A percentile compares a stretch with the other conserved stretches of the same genome.
These are phyloP conservation scores for Furcasterigmium sp. DNA, from an alignment of 2,329 filamentous ascomycete species.

Conservation along the genomic window DNA sequence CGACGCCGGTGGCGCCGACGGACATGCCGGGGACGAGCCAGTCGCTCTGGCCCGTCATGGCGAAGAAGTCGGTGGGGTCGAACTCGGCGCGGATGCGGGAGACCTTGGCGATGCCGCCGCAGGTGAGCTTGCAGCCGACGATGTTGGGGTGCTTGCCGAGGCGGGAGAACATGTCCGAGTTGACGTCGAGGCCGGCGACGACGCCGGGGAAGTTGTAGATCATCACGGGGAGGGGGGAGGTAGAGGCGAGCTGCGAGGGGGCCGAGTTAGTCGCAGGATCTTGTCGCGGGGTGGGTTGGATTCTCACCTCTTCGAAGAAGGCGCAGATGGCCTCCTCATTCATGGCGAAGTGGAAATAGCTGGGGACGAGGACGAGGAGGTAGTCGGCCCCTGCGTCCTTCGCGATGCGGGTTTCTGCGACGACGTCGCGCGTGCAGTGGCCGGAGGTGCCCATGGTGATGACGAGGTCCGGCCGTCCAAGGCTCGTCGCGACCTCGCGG, in stretches of 20 bases:
- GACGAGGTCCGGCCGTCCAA: slow-evolving; percentile 51
- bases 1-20: slow-evolving; percentile 53
- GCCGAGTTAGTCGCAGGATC: too few species aligned
- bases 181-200: slow-evolving; percentile 61
- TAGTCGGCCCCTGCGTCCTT: slow-evolving; percentile 61
- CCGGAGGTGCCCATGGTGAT: slow-evolving; percentile 64
- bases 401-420: slow-evolving; percentile 59
- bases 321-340: slow-evolving; percentile 51
- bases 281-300: too few species aligned
- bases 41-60: slow-evolving; percentile 69
- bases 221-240: slow-evolving; percentile 56
- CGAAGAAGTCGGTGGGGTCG: slow-evolving; percentile 52
- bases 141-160: slow-evolving; percentile 59
- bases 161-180: slow-evolving; percentile 57
- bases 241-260: slow-evolving; percentile 50
- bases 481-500: slow-evolving; percentile 51
- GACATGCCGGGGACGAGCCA: slow-evolving; percentile 59
- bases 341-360: slow-evolving; percentile 65
- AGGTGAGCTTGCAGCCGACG: slow-evolving; percentile 67
- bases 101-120: slow-evolving; percentile 70
- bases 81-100: slow-evolving; percentile 51
- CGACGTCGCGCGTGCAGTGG: slow-evolving; percentile 60
- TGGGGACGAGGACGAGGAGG: slow-evolving; percentile 63
- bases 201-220: slow-evolving; percentile 72
- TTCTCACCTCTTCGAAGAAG: slow-evolving; percentile 53